A percentile compares a stretch with the other conserved stretches of the same genome.
Evolutionary conservation across 148 eudicot species (phyloP).

Genomic region (Mesembryanthemum crystallinum): DNA sequence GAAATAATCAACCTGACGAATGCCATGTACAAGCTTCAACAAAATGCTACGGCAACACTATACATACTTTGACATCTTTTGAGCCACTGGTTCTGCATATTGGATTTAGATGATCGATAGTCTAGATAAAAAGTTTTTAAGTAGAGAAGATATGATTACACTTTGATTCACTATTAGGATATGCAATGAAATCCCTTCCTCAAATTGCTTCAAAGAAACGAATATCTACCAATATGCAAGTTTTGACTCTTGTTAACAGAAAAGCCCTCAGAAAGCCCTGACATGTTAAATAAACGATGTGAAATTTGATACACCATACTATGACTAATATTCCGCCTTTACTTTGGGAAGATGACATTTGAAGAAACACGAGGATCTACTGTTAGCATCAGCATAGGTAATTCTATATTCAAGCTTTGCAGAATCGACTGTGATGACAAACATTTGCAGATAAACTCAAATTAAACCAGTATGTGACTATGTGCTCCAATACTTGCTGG

Average conservation of each 20-base stretch:
- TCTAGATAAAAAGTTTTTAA: background rate
- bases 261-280: background rate
- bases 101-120: background rate
- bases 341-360: background rate
- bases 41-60: background rate
- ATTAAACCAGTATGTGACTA: too few species aligned
- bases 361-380: background rate
- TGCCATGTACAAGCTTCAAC: background rate
- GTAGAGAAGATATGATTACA: background rate
- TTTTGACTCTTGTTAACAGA: too few species aligned
- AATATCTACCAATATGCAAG: background rate
- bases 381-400: background rate
- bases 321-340: background rate
- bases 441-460: background rate
- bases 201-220: background rate
- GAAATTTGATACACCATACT: too few species aligned
- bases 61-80: background rate
- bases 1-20: background rate
- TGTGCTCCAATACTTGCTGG: slow-evolving; percentile 5
- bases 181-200: background rate
- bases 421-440: background rate
- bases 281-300: background rate
- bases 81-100: background rate
- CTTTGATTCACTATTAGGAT: background rate
- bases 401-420: background rate